Conservation (phyloP, 2,329 filamentous ascomycete species). For the Sodiomyces alkalinus region DNA sequence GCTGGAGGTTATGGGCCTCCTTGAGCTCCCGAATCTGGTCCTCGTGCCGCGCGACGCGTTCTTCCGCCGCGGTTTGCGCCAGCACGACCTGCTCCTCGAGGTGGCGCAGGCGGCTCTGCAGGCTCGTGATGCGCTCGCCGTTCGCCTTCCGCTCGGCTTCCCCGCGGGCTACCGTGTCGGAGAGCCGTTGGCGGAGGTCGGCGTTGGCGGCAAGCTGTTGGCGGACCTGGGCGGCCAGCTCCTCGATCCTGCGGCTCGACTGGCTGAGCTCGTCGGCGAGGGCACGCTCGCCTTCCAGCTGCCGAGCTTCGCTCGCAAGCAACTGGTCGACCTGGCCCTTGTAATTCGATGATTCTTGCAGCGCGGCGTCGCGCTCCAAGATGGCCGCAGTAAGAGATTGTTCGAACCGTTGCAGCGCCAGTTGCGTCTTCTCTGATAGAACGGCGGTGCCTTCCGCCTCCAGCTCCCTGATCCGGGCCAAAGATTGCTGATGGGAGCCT, state of each 20-base stretch:
- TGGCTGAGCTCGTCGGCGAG: slow-evolving; percentile 56
- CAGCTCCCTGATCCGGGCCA: slow-evolving; percentile 50
- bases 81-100: slow-evolving; percentile 74
- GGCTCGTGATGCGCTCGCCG: slow-evolving; percentile 64
- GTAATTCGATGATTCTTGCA: slow-evolving; percentile 47
- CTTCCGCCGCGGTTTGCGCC: slow-evolving; percentile 78
- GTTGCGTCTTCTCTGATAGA: slow-evolving; percentile 36
- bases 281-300: slow-evolving; percentile 43
- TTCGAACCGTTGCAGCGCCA: slow-evolving; percentile 51
- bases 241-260: slow-evolving; percentile 64
- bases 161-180: slow-evolving; percentile 66
- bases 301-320: slow-evolving; percentile 37
- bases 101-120: slow-evolving; percentile 65
- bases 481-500: slow-evolving; percentile 49
- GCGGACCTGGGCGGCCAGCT: slow-evolving; percentile 64
- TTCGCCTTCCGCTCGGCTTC: slow-evolving; percentile 72
- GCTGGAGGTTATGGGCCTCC: slow-evolving; percentile 61
- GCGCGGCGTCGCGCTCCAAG: slow-evolving; percentile 57
- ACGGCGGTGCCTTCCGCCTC: slow-evolving; percentile 29
- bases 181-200: slow-evolving; percentile 58
- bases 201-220: slow-evolving; percentile 68
- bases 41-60: slow-evolving; percentile 68
- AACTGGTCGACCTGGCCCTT: slow-evolving; percentile 44
- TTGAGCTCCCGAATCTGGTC: slow-evolving; percentile 65
- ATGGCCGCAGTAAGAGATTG: slow-evolving; percentile 53